Base-by-base conservation (phyloP, 352 stramenopile species). In the Plasmopara halstedii region DNA sequence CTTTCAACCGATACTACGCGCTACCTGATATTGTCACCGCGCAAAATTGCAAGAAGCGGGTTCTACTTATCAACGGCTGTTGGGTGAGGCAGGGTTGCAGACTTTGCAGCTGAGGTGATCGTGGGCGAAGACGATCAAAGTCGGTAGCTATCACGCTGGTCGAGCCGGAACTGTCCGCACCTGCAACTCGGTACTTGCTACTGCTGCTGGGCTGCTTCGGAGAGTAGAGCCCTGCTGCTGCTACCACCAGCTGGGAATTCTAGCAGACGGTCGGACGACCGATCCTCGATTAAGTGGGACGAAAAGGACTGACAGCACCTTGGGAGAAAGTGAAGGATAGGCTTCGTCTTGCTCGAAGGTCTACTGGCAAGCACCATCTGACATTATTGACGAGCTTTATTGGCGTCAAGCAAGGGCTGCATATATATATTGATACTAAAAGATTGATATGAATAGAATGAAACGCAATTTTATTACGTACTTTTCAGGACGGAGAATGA, bases 331-430 rank as follows among this genome's bases (percentile, higher is more conserved):
- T 15, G 40, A 40, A 59, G 55, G 49, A 64, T 61, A 38, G 40
- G 53, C 52, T n/a, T n/a, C n/a, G n/a, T n/a, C n/a, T n/a, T n/a
- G n/a, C n/a, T n/a, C n/a, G n/a, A n/a, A n/a, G n/a, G n/a, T n/a
- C 57, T 63, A 43, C 39, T 63, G 53, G 47, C 43, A 54, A 15
- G 53, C 46, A 67, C 58, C 2, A 5, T 54, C 59, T 40, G 42
- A 20, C 29, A 34, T n/a, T 22, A 32, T 44, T 32, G 5, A 1
- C 4, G 7, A 22, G 15, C 6, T 29, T 2, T 11, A 1, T 11
- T 11, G 21, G 23, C 18, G 10, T 35, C 32, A 19, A 13, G 22
- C 29, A 40, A 45, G 23, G 21, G 7, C 20, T 42, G 19, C 7
- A 11, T 18, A 13, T 19, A 13, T 36, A 19, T n/a, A 35, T 46